Evolutionary conservation across 2,329 filamentous ascomycete species (phyloP).

Genomic region (Diaporthe vexans): DNA sequence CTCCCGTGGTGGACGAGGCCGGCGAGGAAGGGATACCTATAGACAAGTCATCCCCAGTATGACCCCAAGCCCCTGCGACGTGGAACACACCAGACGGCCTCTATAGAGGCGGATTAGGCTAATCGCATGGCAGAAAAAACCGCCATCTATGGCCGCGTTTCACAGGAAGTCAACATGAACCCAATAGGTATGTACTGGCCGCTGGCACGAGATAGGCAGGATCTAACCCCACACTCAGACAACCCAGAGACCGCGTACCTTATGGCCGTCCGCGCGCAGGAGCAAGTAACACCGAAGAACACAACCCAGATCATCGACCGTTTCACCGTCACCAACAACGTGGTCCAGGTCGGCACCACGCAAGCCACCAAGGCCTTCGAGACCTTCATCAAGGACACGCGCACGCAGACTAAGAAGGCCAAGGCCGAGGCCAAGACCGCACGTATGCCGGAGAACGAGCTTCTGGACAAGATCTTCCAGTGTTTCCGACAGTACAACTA

Average conservation of each 20-base stretch:
- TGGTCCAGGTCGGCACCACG: conserved; percentile 70
- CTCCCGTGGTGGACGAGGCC: conserved; percentile 42
- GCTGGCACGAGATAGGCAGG: not conserved
- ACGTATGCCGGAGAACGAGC: conserved; percentile 89
- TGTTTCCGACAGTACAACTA: conserved; percentile 90
- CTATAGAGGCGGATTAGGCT: conserved; percentile 16
- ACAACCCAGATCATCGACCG: conserved; percentile 66
- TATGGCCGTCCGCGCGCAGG: conserved; percentile 54
- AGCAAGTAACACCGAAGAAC: conserved; percentile 64
- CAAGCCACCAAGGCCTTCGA: conserved; percentile 62
- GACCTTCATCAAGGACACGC: conserved; percentile 69
- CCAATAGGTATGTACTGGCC: conserved; percentile 36
- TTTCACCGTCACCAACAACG: conserved; percentile 64
- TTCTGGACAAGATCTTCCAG: conserved; percentile 86
- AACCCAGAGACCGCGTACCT: conserved; percentile 58
- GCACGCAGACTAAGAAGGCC: conserved; percentile 65
- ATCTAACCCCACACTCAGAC: conserved; percentile 42
- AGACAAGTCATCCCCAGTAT: conserved; percentile 82
- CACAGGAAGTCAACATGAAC: conserved; percentile 54
- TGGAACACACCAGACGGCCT: not conserved
- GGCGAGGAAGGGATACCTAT: conserved; percentile 66
- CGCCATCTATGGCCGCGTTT: conserved; percentile 48
- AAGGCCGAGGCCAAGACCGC: conserved; percentile 86
- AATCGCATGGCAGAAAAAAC: conserved; percentile 38
- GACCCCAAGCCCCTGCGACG: conserved; percentile 49